Evolutionary conservation across 345 rosid genomes (phyloP).

Genomic region (Syzygium grande): DNA sequence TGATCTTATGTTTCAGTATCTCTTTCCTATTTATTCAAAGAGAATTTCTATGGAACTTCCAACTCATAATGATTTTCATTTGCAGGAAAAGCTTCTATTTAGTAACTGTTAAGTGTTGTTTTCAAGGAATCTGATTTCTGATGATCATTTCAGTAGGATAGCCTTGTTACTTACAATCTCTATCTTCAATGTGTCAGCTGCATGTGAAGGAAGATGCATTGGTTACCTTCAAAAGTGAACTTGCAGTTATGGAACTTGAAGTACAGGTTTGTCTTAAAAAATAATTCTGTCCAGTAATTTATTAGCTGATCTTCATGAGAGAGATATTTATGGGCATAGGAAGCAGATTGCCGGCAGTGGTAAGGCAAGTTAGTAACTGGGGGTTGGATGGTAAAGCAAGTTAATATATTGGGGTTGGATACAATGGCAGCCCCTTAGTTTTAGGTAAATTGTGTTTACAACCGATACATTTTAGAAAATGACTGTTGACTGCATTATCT

Average conservation of each 20-base stretch:
- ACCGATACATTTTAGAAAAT: not conserved
- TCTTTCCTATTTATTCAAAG: not conserved
- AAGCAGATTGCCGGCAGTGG: not conserved
- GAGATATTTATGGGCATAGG: not conserved
- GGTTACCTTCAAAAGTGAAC: slow-evolving; percentile 60
- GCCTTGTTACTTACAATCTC: not conserved
- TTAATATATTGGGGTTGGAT: not conserved
- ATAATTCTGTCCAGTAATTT: not conserved
- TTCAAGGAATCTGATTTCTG: not conserved
- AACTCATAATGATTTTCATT: not conserved
- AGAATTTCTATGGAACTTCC: not conserved
- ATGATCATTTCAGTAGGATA: not conserved
- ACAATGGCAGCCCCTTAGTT: not conserved
- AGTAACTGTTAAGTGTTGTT: not conserved
- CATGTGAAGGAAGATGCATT: slow-evolving; percentile 45
- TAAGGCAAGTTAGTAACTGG: not conserved
- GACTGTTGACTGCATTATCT: not conserved
- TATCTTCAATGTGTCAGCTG: slow-evolving; percentile 31
- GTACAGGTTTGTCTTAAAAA: slow-evolving; percentile 40
- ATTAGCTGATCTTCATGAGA: not conserved
- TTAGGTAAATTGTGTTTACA: not conserved
- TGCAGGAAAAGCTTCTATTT: not conserved
- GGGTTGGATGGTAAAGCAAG: not conserved
- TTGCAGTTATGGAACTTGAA: slow-evolving; percentile 79
- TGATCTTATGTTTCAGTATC: not conserved